Evolutionary conservation across 176 grass and related monocot genomes (phyloP).

Genomic region (Stipa capillata): DNA sequence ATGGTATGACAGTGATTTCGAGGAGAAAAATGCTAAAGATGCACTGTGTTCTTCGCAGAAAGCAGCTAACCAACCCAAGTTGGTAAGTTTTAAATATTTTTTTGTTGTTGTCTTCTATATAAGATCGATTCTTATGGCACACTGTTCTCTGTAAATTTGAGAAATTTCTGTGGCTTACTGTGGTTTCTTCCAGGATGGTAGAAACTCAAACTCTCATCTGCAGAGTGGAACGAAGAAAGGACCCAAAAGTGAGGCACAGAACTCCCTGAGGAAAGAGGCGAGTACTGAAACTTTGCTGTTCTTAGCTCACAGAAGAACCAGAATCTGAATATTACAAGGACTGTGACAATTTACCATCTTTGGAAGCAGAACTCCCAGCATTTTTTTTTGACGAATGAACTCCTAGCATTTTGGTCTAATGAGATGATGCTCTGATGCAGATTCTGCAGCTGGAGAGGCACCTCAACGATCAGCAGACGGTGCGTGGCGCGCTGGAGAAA

Average conservation of each 20-base stretch:
- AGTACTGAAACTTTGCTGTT: neutral
- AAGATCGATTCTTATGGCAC: neutral
- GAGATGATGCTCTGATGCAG: conserved; percentile 29
- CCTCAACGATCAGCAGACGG: conserved; percentile 67
- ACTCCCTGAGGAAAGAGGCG: conserved; percentile 74
- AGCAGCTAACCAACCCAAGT: conserved; percentile 21
- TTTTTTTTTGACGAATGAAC: too few relatives aligned
- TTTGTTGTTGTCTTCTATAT: neutral
- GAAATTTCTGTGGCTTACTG: neutral
- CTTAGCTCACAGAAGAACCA: neutral
- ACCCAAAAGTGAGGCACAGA: conserved; percentile 30
- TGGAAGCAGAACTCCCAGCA: neutral
- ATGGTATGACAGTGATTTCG: conserved; percentile 52
- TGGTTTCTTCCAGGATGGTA: conserved; percentile 33
- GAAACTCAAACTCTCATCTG: conserved; percentile 26
- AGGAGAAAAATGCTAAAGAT: conserved; percentile 36
- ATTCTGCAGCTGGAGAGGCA: conserved; percentile 70
- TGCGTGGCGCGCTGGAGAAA: conserved; percentile 73
- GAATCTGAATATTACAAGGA: neutral
- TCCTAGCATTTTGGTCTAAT: neutral
- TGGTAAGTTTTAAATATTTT: conserved; percentile 25
- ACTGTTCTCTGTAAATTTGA: conserved; percentile 4
- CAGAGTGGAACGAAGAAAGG: conserved; percentile 33
- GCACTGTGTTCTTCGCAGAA: conserved; percentile 36
- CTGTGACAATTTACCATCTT: neutral